Base-by-base conservation (phyloP, 2,329 filamentous ascomycete species). In the Cadophora gregata region DNA sequence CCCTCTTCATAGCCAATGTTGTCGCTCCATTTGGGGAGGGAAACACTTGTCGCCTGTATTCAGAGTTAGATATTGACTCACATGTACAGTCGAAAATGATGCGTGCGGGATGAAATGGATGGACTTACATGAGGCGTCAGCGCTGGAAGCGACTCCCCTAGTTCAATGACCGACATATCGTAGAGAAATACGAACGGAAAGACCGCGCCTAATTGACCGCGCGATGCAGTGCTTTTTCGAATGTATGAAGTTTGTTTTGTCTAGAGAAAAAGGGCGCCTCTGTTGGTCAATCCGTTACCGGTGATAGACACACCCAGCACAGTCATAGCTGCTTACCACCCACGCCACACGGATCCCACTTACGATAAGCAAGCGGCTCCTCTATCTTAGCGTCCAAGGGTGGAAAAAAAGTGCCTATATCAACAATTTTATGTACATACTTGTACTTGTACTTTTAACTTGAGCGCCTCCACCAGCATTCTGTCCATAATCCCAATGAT, bases 1-100 rank as follows among this genome's bases (percentile, higher is more conserved):
- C 93, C 95, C 79, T 99, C 93, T 79, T 99, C 96, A 76, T 99
- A 99, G 48, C 88, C 95, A 47, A 99, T 84, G 75, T 97, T 98
- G 71, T 93, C 85, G 71, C 85, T 85, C 96, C 96, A 99, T 80
- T 93, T 96, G 47, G 96, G 96, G 29, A 99, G 83, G 19, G 96
- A 98, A 50, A 98, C 95, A 78, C 95, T 98, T 71, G 98, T 93
- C 71, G 95, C 96, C 94, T 97, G 56, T 59, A n/a, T n/a, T 24
- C 50, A 31, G 58, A 25, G 63, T 64, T 64, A 64, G 61, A 60
- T n/a, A 45, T 50, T 69, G 61, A 31, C 14, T 38, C 48, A 66
- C 16, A 38, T 33, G 21, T 27, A 29, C n/a, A 38, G 29, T 31
- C 42, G n/a, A 42, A 59, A 36, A 14, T 12, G n/a, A 25, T 60